Evolutionary conservation across 169 alveolate genomes (phyloP).

Genomic region (Eimeria necatrix): DNA sequence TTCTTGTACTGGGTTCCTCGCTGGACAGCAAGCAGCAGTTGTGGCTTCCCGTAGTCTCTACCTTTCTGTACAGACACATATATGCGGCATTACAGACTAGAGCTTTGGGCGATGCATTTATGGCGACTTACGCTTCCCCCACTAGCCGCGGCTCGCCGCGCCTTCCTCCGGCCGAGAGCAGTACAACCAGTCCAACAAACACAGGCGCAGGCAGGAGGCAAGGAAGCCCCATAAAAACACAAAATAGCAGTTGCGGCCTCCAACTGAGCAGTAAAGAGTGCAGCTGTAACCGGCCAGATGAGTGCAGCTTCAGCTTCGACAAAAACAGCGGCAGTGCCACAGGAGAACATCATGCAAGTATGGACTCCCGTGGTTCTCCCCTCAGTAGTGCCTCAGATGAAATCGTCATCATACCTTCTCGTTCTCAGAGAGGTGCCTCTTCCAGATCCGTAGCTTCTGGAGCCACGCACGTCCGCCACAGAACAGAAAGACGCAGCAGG

Average conservation of each 20-base stretch:
- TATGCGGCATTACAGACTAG: neutral
- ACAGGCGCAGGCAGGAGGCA: neutral
- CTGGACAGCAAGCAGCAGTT: too few relatives aligned
- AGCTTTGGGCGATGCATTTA: neutral
- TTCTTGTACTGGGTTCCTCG: too few relatives aligned
- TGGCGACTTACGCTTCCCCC: constrained; percentile 8
- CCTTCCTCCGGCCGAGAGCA: neutral
- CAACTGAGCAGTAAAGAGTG: neutral
- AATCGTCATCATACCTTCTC: constrained; percentile 18
- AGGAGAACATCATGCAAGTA: neutral
- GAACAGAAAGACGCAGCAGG: constrained; percentile 23
- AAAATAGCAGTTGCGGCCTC: neutral
- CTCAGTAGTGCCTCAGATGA: constrained; percentile 33
- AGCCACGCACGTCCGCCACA: neutral
- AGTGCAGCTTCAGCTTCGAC: neutral
- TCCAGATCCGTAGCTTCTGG: neutral
- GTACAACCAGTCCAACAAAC: neutral
- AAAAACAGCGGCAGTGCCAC: constrained; percentile 10
- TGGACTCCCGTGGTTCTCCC: neutral
- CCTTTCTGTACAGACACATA: neutral
- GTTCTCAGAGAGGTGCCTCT: neutral
- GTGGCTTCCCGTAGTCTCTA: neutral
- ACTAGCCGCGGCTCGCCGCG: constrained; percentile 23
- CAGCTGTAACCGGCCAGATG: neutral
- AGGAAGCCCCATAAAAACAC: neutral